Conservation (phyloP, 352 stramenopile species). For the Phytophthora citricola region DNA sequence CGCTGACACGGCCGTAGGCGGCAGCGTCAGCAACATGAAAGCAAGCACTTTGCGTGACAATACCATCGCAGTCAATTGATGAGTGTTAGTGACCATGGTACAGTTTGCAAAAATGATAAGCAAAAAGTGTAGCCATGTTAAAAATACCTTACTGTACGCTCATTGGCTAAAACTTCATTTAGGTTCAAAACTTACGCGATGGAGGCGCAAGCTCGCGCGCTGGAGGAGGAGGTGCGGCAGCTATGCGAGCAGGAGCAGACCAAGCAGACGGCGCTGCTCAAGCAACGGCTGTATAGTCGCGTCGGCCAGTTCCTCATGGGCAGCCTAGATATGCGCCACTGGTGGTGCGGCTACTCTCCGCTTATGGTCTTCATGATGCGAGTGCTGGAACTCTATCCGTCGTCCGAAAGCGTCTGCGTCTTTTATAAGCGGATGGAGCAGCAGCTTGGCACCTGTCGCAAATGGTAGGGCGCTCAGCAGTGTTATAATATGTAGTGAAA, state of each 20-base stretch:
- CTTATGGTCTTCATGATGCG: conserved; percentile 92
- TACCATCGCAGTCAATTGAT: conserved; percentile 21
- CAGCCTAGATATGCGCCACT: conserved; percentile 66
- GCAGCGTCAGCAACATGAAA: conserved; percentile 56
- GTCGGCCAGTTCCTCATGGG: conserved; percentile 84
- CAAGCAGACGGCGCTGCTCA: conserved; percentile 49
- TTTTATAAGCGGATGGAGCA: conserved; percentile 80
- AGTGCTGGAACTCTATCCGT: conserved; percentile 79
- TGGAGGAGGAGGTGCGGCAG: conserved; percentile 49
- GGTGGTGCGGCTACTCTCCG: conserved; percentile 80
- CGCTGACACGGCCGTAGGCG: conserved; percentile 43
- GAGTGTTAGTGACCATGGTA: conserved; percentile 7
- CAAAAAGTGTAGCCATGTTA: conserved; percentile 16
- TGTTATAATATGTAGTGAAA: not conserved
- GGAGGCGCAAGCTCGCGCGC: conserved; percentile 40
- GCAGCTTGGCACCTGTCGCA: conserved; percentile 63
- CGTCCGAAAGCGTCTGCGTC: conserved; percentile 70
- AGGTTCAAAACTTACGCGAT: conserved; percentile 23
- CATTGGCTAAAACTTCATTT: conserved; percentile 29
- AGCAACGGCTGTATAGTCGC: conserved; percentile 77
- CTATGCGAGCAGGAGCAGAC: conserved; percentile 44
- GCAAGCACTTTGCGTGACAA: conserved; percentile 53
- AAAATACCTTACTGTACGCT: conserved; percentile 2
- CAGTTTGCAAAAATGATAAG: conserved; percentile 3
- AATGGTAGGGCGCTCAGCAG: conserved; percentile 52